These are phyloP conservation scores for Prunus dulcis DNA, from an alignment of 306 rosid genomes.

Conservation along the genomic window DNA sequence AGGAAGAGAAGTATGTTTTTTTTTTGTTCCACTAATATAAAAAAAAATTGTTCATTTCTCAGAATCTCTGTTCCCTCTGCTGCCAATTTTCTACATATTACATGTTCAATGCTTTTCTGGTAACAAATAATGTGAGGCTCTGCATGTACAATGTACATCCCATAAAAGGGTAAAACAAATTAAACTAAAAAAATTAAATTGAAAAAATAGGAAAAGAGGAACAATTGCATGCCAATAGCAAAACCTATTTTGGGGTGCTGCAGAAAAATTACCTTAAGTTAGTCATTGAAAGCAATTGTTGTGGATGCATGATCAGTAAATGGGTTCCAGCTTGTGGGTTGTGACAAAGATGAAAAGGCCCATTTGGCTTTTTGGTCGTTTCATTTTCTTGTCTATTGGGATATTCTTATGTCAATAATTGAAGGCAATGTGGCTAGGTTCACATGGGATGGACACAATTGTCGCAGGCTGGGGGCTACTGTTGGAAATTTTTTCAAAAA, in stretches of 20 bases:
- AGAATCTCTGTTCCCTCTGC: neutral
- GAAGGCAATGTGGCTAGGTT: neutral
- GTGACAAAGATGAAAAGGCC: constrained; percentile 7
- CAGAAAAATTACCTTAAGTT: neutral
- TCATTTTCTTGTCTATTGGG: constrained; percentile 3
- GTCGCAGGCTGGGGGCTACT: neutral
- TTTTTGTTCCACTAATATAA: neutral
- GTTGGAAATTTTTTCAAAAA: neutral
- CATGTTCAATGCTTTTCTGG: neutral
- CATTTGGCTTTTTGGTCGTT: neutral
- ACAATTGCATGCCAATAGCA: neutral
- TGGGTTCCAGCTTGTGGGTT: constrained; percentile 6
- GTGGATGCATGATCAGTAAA: neutral
- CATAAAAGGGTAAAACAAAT: neutral
- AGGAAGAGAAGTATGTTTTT: neutral
- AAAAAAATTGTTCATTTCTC: neutral
- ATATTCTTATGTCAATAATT: constrained; percentile 5
- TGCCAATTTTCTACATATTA: neutral
- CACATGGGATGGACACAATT: constrained; percentile 18
- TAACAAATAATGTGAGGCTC: neutral
- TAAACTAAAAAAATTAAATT: neutral
- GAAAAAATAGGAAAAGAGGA: neutral
- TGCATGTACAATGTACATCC: neutral
- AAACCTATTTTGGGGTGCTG: neutral
- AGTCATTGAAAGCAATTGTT: neutral